Percentiles rank a stretch among this genome's conserved stretches.
Evolutionary conservation across 306 rosid species (phyloP).

Genomic region (Carpinus viminea): DNA sequence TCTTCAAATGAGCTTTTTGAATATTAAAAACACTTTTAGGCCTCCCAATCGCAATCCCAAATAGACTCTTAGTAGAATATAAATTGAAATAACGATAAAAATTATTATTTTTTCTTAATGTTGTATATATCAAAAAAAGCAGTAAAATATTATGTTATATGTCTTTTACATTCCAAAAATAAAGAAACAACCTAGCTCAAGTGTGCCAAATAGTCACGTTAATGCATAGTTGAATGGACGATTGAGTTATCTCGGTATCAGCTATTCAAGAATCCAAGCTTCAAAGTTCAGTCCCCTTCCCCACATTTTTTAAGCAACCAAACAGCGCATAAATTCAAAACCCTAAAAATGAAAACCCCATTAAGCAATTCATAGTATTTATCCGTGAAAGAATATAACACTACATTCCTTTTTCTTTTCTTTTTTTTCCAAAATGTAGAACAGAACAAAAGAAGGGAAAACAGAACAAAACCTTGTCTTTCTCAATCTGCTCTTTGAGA

Average conservation of each 20-base stretch:
- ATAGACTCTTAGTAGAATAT: too few relatives aligned
- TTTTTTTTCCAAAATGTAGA: background rate
- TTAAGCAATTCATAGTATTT: background rate
- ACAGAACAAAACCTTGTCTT: slow-evolving; percentile 65
- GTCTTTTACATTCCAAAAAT: background rate
- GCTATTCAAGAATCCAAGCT: background rate
- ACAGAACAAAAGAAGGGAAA: slow-evolving; percentile 1
- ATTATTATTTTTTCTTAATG: too few relatives aligned
- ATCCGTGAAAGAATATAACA: background rate
- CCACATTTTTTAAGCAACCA: background rate
- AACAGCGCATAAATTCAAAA: background rate
- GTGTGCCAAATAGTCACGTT: background rate
- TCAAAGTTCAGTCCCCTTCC: background rate
- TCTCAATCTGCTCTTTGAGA: slow-evolving; percentile 93
- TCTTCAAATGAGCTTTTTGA: too few relatives aligned
- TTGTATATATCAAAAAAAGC: too few relatives aligned
- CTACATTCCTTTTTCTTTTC: background rate
- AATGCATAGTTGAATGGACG: background rate
- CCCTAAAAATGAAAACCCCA: background rate
- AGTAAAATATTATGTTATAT: background rate
- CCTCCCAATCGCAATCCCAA: too few relatives aligned
- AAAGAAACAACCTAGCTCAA: background rate
- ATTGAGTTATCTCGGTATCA: background rate
- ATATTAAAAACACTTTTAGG: too few relatives aligned
- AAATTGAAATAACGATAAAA: background rate